Percentiles rank a stretch among this genome's conserved stretches.
Evolutionary conservation across 2,329 filamentous ascomycete species (phyloP).

Genomic region (Botryosphaeria agaves): DNA sequence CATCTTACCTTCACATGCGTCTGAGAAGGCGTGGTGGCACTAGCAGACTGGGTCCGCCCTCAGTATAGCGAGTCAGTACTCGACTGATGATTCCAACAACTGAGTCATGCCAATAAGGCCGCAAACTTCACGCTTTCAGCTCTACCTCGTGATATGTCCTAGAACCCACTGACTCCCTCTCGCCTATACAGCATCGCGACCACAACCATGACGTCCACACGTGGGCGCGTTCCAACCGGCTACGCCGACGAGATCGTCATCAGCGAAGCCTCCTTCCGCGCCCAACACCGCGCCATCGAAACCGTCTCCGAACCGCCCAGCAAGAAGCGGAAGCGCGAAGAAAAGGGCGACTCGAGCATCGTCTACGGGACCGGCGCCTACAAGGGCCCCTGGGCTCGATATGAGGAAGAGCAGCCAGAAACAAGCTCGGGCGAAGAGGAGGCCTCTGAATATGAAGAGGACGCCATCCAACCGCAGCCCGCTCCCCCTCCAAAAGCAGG

Average conservation of each 20-base stretch:
- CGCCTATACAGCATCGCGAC: too few species aligned
- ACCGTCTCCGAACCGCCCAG: constrained; percentile 35
- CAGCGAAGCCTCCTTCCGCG: constrained; percentile 78
- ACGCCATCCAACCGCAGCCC: constrained; percentile 44
- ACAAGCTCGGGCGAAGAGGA: constrained; percentile 66
- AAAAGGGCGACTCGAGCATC: constrained; percentile 66
- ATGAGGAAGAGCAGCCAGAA: constrained; percentile 55
- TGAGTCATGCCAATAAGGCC: too few species aligned
- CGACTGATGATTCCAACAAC: too few species aligned
- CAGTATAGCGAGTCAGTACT: too few species aligned
- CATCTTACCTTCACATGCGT: too few species aligned
- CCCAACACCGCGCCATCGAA: constrained; percentile 67
- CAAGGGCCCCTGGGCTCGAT: constrained; percentile 86
- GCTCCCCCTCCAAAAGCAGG: constrained; percentile 45
- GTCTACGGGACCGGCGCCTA: constrained; percentile 81
- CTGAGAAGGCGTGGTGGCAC: too few species aligned
- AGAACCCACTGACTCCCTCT: too few species aligned
- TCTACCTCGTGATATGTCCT: too few species aligned
- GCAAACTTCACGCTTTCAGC: too few species aligned
- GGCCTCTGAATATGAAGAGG: constrained; percentile 60
- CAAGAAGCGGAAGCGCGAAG: constrained; percentile 69
- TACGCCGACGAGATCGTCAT: constrained; percentile 76
- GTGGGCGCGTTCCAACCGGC: constrained; percentile 46
- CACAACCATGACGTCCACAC: constrained; percentile 14
- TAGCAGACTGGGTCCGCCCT: too few species aligned